Percentiles rank a stretch among this genome's conserved stretches.
Evolutionary conservation across 768 basidiomycete species (phyloP).

Genomic region (Suillus subaureus): DNA sequence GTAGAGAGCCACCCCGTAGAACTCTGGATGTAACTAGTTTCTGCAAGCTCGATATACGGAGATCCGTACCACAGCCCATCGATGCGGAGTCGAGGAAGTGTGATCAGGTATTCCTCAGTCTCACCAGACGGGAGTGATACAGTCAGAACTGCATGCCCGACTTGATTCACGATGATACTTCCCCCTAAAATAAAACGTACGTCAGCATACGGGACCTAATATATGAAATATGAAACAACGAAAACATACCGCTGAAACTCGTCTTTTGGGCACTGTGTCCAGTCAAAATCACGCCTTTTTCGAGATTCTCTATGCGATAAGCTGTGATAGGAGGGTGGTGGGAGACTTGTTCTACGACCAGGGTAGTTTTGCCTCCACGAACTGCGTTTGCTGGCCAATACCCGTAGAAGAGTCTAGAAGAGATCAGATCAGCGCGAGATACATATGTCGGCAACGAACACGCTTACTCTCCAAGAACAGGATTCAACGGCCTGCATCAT

Average conservation of each 20-base stretch:
- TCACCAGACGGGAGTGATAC: slow-evolving; percentile 59
- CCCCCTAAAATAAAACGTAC: slow-evolving; percentile 44
- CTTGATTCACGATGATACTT: slow-evolving; percentile 87
- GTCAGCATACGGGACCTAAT: neutral
- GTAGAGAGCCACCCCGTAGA: slow-evolving; percentile 61
- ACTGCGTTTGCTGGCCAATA: slow-evolving; percentile 73
- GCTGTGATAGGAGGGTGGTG: slow-evolving; percentile 92
- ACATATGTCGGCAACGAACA: neutral
- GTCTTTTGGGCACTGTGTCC: slow-evolving; percentile 98
- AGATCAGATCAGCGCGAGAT: neutral
- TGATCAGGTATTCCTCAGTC: slow-evolving; percentile 81
- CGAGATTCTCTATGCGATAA: slow-evolving; percentile 82
- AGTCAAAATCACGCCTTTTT: slow-evolving; percentile 72
- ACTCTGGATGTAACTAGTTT: slow-evolving; percentile 76
- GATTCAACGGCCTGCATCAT: slow-evolving; percentile 80
- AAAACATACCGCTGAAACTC: slow-evolving; percentile 70
- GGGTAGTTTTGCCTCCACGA: slow-evolving; percentile 75
- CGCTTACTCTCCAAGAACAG: slow-evolving; percentile 88
- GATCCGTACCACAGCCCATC: slow-evolving; percentile 92
- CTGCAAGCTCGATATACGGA: slow-evolving; percentile 90
- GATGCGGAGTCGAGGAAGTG: slow-evolving; percentile 88
- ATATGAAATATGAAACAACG: neutral
- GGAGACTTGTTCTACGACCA: slow-evolving; percentile 94
- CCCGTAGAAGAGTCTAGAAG: slow-evolving; percentile 78
- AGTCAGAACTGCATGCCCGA: slow-evolving; percentile 88